Evolutionary conservation across 495 filamentous ascomycete species (phyloP), one percentile per base, ranked within the genome.

Genomic region (Chaetomium tenue): DNA sequence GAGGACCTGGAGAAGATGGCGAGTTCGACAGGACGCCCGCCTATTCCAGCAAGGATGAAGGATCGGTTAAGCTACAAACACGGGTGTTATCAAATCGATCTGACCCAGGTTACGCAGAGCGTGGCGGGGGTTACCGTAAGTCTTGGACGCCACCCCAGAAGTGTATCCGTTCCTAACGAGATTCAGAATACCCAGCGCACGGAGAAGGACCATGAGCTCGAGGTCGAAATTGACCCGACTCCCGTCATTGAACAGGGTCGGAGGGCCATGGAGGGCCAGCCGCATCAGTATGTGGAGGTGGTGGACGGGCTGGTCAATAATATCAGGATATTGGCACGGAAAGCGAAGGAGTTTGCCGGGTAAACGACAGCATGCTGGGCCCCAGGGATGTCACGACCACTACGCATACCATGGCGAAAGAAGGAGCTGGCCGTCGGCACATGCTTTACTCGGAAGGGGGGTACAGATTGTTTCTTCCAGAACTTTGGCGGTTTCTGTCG

Each of bases 61-160:
- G 92, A 97, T 78, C 82, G 93, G 30, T 78, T 97, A 76, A 93
- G 89, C 73, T 97, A 97, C 78, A 85, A 81, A 22, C 93, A 97
- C 72, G 77, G 89, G 52, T 85, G 82, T 23, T 97, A 94, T 72
- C 91, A 93, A 68, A 82, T 97, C 68, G 93, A 97, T 78, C 75
- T 97, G 44, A 97, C 93, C 0, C 92, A 96, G 72, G 93, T 97
- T 15, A 89, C 86, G 12, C 68, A 71, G 52, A 66, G 39, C 7
- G 54, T 66, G 9, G 60, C 52, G 5, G 69, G 66, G 6, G 56
- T 57, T 54, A 83, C 85, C 61, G 87, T 91, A 78, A 77, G 83
- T 82, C 23, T 50, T 44, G 13, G 40, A 44, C 15, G 40, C 18
- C 13, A 15, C 18, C 16, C 6, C 5, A 26, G 22, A 30, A 20